phyloP scores from a whole-genome alignment of 2,329 filamentous ascomycete genomes.

The Cadophora gregata region DNA sequence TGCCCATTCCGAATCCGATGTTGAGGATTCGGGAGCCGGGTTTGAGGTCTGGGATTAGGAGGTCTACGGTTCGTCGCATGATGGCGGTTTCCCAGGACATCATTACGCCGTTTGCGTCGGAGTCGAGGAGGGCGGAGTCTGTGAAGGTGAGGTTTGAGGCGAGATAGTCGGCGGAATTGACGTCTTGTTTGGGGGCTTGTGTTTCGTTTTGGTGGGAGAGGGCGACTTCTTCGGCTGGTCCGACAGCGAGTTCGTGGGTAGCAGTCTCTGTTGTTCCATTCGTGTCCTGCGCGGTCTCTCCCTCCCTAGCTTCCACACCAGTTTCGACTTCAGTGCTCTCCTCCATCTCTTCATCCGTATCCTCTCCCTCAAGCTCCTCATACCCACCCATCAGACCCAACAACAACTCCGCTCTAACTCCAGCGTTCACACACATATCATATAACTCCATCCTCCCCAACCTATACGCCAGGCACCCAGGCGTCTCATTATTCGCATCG shows the following conservation, averaged over 20 bases:
- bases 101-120: conserved; percentile 84
- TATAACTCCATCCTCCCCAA: conserved; percentile 77
- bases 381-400: conserved; percentile 84
- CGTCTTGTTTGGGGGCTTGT: conserved; percentile 44
- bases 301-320: conserved; percentile 41
- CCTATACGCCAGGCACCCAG: conserved; percentile 80
- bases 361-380: conserved; percentile 65
- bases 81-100: conserved; percentile 92
- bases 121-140: conserved; percentile 72
- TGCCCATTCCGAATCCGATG: conserved; percentile 91
- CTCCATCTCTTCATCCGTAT: conserved; percentile 51
- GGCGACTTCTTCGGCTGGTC: conserved; percentile 24
- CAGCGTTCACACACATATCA: conserved; percentile 83
- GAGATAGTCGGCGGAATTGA: conserved; percentile 72
- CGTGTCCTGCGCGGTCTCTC: conserved; percentile 34
- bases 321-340: conserved; percentile 43
- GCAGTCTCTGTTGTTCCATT: conserved; percentile 25
- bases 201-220: neutral
- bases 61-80: conserved; percentile 77
- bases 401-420: conserved; percentile 87
- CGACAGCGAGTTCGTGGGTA: conserved; percentile 20
- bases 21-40: conserved; percentile 76
- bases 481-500: conserved; percentile 85
- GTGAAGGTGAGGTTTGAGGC: conserved; percentile 69
- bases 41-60: conserved; percentile 59